Percentiles rank a stretch among this genome's conserved stretches.
These are phyloP conservation scores for Glarea lozoyensis DNA, from an alignment of 495 filamentous ascomycete species.

Conservation along the genomic window DNA sequence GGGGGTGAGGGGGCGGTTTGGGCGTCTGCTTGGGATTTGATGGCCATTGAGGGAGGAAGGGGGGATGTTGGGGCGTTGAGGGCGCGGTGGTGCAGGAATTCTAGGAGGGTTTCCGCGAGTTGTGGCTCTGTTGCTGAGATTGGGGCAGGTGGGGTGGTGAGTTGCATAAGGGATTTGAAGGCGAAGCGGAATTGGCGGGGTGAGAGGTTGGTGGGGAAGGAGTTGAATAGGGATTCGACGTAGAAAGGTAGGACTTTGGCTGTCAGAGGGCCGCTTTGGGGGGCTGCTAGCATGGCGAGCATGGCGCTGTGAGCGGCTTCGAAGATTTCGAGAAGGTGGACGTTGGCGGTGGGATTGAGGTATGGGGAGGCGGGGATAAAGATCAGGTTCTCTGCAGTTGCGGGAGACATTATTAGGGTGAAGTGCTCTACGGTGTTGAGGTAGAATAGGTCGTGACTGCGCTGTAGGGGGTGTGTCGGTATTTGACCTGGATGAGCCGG, in stretches of 20 bases:
- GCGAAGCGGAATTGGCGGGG: constrained; percentile 87
- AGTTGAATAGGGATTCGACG: constrained; percentile 70
- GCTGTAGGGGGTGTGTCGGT: constrained; percentile 64
- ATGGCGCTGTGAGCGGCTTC: constrained; percentile 86
- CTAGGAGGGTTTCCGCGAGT: constrained; percentile 69
- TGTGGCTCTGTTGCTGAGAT: constrained; percentile 63
- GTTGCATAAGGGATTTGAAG: constrained; percentile 79
- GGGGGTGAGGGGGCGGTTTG: constrained; percentile 14
- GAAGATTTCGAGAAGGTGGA: constrained; percentile 65
- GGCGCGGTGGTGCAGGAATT: constrained; percentile 67
- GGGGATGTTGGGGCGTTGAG: constrained; percentile 39
- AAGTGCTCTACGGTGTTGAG: constrained; percentile 87
- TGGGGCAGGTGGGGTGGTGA: constrained; percentile 73
- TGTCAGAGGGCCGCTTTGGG: constrained; percentile 63
- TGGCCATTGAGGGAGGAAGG: constrained; percentile 25
- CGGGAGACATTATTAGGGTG: constrained; percentile 55
- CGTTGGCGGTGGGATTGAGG: constrained; percentile 55
- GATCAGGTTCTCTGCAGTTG: constrained; percentile 62
- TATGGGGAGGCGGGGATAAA: constrained; percentile 69
- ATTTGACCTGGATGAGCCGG: constrained; percentile 52
- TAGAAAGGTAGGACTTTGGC: constrained; percentile 76
- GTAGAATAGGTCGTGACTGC: constrained; percentile 82
- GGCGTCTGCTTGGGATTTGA: constrained; percentile 24
- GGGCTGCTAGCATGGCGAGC: constrained; percentile 73
- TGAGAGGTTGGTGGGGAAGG: constrained; percentile 78